A percentile compares a stretch with the other conserved stretches of the same genome.
Evolutionary conservation across 1,284 basidiomycete species (phyloP).

Genomic region (Tylopilus sp.): DNA sequence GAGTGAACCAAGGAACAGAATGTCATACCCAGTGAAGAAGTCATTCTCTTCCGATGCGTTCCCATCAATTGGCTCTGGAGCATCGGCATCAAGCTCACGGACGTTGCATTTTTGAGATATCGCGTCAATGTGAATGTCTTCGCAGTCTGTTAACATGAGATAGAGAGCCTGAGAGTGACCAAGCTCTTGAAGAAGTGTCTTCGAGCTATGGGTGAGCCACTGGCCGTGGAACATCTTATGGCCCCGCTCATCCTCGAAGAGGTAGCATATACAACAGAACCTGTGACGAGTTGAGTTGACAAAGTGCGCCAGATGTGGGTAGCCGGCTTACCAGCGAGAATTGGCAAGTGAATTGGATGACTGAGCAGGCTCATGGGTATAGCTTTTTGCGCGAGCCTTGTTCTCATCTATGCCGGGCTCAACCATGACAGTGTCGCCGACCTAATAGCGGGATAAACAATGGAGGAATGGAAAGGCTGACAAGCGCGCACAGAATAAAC

Average conservation of each 20-base stretch:
- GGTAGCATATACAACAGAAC: conserved; percentile 62
- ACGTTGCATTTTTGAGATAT: conserved; percentile 57
- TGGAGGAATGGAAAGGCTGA: not conserved
- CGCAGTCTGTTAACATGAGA: conserved; percentile 49
- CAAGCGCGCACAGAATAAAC: conserved; percentile 46
- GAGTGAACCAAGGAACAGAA: not conserved
- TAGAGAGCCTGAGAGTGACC: conserved; percentile 58
- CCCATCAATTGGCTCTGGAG: conserved; percentile 45
- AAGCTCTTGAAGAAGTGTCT: conserved; percentile 60
- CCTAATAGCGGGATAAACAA: conserved; percentile 34
- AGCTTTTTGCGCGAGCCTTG: conserved; percentile 35
- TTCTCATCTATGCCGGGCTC: conserved; percentile 47
- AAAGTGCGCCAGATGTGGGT: not conserved
- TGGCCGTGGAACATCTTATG: conserved; percentile 57
- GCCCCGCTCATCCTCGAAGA: conserved; percentile 43
- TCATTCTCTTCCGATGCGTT: conserved; percentile 39
- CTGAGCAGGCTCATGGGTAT: conserved; percentile 35
- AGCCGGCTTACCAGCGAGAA: conserved; percentile 45
- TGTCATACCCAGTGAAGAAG: conserved; percentile 51
- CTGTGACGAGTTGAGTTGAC: conserved; percentile 31
- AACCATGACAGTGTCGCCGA: conserved; percentile 60
- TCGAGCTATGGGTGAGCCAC: conserved; percentile 63
- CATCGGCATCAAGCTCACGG: conserved; percentile 38
- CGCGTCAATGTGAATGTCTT: conserved; percentile 45
- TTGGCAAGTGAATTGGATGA: conserved; percentile 49